Percentiles rank a stretch among this genome's conserved stretches.
Conservation (phyloP, 2,329 filamentous ascomycete species). For the Fonsecaea nubica region DNA sequence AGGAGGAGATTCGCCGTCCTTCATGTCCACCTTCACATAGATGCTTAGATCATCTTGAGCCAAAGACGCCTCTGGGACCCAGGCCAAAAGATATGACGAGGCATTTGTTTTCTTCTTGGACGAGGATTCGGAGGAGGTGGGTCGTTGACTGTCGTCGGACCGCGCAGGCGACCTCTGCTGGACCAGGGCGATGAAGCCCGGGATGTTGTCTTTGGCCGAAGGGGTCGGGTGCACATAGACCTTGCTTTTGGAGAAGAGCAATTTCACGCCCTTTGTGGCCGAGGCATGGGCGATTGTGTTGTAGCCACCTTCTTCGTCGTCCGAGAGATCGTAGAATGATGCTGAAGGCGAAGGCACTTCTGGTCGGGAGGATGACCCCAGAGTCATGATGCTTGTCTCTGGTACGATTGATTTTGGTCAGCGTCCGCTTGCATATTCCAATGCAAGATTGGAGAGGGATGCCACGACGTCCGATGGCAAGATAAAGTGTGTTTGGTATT, state of each 20-base stretch:
- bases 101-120: conserved; percentile 53
- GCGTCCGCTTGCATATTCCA: background rate
- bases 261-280: conserved; percentile 83
- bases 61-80: conserved; percentile 88
- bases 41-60: conserved; percentile 79
- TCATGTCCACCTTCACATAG: conserved; percentile 94
- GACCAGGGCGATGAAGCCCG: conserved; percentile 89
- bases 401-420: background rate
- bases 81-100: conserved; percentile 81
- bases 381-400: conserved; percentile 24
- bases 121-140: conserved; percentile 53
- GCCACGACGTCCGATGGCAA: background rate
- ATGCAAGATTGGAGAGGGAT: background rate
- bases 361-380: conserved; percentile 24
- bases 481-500: background rate
- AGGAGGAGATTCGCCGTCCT: conserved; percentile 78
- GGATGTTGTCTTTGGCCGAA: conserved; percentile 92
- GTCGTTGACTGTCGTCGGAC: conserved; percentile 40
- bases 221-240: conserved; percentile 96
- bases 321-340: conserved; percentile 94
- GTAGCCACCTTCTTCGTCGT: conserved; percentile 95
- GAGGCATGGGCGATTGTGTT: conserved; percentile 85
- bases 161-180: conserved; percentile 72
- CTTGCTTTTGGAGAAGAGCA: conserved; percentile 97
- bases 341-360: conserved; percentile 73